Evolutionary conservation across 352 stramenopile genomes (phyloP), one percentile per base, ranked within the genome.

Genomic region (Globisporangium emineosum): DNA sequence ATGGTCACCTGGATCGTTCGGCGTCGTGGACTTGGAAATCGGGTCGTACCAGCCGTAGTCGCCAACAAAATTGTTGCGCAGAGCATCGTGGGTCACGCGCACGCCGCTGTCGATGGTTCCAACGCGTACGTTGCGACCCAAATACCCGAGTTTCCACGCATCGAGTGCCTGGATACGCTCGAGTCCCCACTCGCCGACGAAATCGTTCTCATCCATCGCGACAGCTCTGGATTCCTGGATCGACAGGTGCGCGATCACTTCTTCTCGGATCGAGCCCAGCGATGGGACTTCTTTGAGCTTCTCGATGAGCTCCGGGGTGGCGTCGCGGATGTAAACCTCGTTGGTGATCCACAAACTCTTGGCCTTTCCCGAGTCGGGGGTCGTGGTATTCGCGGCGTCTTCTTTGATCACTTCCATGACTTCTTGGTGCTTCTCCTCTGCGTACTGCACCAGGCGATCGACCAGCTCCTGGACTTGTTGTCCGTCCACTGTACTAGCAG

Each of bases 321-420:
- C 74, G 15, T 70, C 68, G 1, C 74, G 69, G 2, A 85, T 57
- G 30, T 71, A 67, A 7, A 85, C 50, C 54, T 79, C 68, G 61
- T 85, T 83, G n/a, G 77, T 71, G 67, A 85, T 81, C 77, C 77
- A 85, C 0, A 85, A 51, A n/a, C 74, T 83, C 49, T 69, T 67
- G 7, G 67, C 65, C 4, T 49, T 37, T 0, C 57, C 54, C 4
- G 49, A 58, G 1, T 45, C 54, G 0, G 56, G 57, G 2, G 57
- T 69, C 9, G 57, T 65, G 8, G 57, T 50, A 40, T 64, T 62
- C 3, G 29, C 29, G 3, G 64, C 58, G 30, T 68, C 62, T 12
- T 68, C 40, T 8, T 67, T 53, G 32, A 82, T 66, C 21, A 72
- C 43, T 1, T 64, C 30, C 37, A 82, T 60, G 15, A 79, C 67